These are phyloP conservation scores for Chiua virens DNA, from an alignment of 768 basidiomycete genomes.

Conservation along the genomic window DNA sequence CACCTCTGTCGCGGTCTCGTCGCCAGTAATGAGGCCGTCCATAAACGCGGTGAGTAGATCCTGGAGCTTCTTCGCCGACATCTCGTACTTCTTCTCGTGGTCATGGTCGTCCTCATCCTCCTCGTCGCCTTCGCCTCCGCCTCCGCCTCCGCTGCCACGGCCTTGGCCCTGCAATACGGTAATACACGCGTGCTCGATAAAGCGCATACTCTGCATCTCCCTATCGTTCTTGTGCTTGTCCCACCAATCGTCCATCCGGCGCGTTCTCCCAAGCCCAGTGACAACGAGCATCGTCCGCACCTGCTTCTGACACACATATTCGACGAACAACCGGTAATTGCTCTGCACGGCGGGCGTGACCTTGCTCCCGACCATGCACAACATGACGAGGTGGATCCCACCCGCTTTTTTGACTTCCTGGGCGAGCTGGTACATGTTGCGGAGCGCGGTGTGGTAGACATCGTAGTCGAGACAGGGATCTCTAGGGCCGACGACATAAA, in stretches of 20 bases:
- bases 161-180: constrained; percentile 19
- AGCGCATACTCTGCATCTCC: constrained; percentile 7
- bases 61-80: constrained; percentile 14
- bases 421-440: constrained; percentile 30
- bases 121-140: not conserved
- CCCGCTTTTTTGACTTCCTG: constrained; percentile 14
- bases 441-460: constrained; percentile 16
- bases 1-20: not conserved
- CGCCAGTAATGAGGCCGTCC: not conserved
- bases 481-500: constrained; percentile 32
- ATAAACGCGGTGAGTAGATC: constrained; percentile 14
- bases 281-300: constrained; percentile 39
- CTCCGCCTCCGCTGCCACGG: not conserved
- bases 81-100: constrained; percentile 15
- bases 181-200: constrained; percentile 29
- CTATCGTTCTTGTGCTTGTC: constrained; percentile 15
- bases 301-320: constrained; percentile 35
- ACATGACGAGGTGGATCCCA: constrained; percentile 42
- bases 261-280: constrained; percentile 38
- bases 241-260: constrained; percentile 37
- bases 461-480: constrained; percentile 27
- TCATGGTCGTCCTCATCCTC: constrained; percentile 13
- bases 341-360: constrained; percentile 31
- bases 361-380: constrained; percentile 39
- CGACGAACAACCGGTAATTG: constrained; percentile 39